Evolutionary conservation across 2,329 filamentous ascomycete genomes (phyloP), one percentile per base, ranked within the genome.

Genomic region (Aspergillus pseudoviridinutans): DNA sequence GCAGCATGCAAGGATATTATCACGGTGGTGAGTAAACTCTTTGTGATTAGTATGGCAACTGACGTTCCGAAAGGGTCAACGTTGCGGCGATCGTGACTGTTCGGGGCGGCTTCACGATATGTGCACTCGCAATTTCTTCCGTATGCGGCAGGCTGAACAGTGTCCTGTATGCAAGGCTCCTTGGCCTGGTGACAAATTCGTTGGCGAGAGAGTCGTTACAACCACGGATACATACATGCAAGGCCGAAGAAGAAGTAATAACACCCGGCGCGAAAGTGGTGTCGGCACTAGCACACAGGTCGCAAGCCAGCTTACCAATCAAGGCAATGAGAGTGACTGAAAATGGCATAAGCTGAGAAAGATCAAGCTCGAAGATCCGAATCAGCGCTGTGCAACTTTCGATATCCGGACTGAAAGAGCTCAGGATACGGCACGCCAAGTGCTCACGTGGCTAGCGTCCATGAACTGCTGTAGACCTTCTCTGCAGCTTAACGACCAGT

Each of bases 1-100:
- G 84, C 89, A 68, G 92, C 90, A 0, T 99, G 94, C 74, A 89
- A 86, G 72, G 92, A 96, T 63, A 88, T 97, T 60, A 85, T 97
- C 44, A 99, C 93, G 0, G 78, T 89, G 62, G 83, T 82, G 68
- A 63, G 76, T 50, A 28, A 27, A 8, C 46, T 50, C n/a, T 25
- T 42, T 24, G 20, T 32, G 20, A 14, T 24, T 58, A 41, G 29
- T 51, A 38, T 17, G 27, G 7, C 24, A 41, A 46, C 14, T n/a
- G 4, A 58, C 63, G 46, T 56, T 50, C 38, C 42, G 46, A 49
- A 57, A 82, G 79, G 92, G 92, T 0, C 84, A 92, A 79, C 83
- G 92, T 55, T 96, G 92, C 74, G 73, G 80, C 2, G 82, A 89
- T 59, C 75, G 82, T 41, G 81, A 86, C 22, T 97, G 92, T 71